phyloP scores from a whole-genome alignment of 2,329 filamentous ascomycete genomes.

The Cadophora malorum region DNA sequence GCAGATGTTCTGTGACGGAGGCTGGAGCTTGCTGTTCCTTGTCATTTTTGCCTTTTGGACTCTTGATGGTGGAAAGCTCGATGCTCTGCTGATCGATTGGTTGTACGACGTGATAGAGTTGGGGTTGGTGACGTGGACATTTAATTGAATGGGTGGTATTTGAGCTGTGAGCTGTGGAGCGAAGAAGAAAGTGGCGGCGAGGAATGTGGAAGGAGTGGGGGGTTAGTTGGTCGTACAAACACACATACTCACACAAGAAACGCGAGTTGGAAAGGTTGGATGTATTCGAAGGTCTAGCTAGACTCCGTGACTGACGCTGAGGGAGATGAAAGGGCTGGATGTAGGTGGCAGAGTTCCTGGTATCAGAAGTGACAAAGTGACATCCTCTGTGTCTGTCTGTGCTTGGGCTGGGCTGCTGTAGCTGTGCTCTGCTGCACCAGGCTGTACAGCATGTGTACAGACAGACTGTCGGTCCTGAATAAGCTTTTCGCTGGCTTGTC shows the following conservation, averaged over 20 bases:
- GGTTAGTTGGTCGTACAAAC: too few species aligned
- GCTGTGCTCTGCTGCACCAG: neutral
- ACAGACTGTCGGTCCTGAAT: neutral
- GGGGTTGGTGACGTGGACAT: neutral
- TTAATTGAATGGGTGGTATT: too few species aligned
- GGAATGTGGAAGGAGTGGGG: neutral
- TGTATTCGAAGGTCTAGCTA: too few species aligned
- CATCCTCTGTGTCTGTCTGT: neutral
- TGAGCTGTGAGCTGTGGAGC: too few species aligned
- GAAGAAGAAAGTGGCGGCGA: too few species aligned
- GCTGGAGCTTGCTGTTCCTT: neutral
- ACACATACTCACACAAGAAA: too few species aligned
- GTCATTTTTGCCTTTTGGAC: neutral
- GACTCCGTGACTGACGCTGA: too few species aligned
- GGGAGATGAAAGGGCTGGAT: too few species aligned
- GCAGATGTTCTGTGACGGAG: constrained; percentile 1
- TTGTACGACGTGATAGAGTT: neutral
- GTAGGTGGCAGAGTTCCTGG: too few species aligned
- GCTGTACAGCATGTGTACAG: neutral
- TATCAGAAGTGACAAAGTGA: neutral
- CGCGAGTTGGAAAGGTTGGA: too few species aligned
- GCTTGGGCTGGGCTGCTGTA: too few species aligned
- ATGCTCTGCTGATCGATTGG: neutral
- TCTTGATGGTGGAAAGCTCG: neutral
- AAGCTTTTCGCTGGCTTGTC: neutral